Evolutionary conservation across 1,284 basidiomycete genomes (phyloP), one percentile per base, ranked within the genome.

Genomic region (Rhodotorula sp.): DNA sequence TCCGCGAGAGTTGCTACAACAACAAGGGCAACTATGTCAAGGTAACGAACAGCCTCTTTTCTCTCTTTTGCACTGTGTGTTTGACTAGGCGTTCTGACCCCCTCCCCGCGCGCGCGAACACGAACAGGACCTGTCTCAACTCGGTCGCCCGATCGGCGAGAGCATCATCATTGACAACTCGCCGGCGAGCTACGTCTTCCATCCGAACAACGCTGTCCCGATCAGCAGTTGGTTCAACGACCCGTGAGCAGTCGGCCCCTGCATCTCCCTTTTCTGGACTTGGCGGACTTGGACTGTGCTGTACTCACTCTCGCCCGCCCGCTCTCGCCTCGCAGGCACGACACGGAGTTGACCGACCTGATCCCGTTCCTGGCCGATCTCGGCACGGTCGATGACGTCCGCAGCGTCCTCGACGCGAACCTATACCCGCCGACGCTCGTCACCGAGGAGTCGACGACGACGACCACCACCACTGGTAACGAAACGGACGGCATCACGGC

Each of bases 11-110:
- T 79, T 99, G 95, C 83, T 98, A 97, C 83, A 98, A 98, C 81
- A 97, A 99, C 83, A 91, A 91, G 82, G 97, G 97, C 66, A 99
- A 97, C 83, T 99, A 98, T 81, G 97, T 99, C 82, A 99, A 99
- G 87, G 93, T 93, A 76, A 61, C 5, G 8, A 43, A 2, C 12
- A 14, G 38, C 38, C 38, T 8, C 38, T 43, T 10, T 14, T 38
- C 10, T 43, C 38, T 43, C 10, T 43, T 75, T 45, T 28, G 5
- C 52, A 49, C 34, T 61, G 52, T 38, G 43, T 12, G n/a, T 3
- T 21, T 15, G 21, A 43, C 8, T 12, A 21, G 31, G 15, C 19
- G 26, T 10, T 2, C 31, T 54, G 34, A 62, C 3, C 28, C 3
- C 28, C 34, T 15, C 48, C 23, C 56, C n/a, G 6, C 3, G 28